Conservation (phyloP, 805 yeast species). For the Vanderwaltozyma tropicalis region DNA sequence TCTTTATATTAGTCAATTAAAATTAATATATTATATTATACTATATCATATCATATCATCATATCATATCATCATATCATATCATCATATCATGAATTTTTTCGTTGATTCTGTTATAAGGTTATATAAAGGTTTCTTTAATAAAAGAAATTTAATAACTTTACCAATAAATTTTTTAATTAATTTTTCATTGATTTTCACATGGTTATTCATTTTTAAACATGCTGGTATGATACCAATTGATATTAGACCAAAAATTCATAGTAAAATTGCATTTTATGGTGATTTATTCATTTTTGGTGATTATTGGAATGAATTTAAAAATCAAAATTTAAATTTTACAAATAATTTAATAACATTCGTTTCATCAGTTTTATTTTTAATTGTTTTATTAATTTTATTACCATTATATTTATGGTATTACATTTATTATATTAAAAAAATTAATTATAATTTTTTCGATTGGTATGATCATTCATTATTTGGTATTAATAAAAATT, state of each 20-base stretch:
- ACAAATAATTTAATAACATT: constrained; percentile 7
- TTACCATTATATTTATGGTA: constrained; percentile 23
- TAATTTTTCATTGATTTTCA: constrained; percentile 43
- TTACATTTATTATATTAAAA: constrained; percentile 16
- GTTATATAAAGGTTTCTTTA: constrained; percentile 19
- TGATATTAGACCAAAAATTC: constrained; percentile 42
- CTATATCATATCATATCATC: not conserved
- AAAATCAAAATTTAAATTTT: constrained; percentile 9
- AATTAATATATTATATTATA: too few relatives aligned
- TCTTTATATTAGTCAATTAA: too few relatives aligned
- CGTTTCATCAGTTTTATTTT: constrained; percentile 11
- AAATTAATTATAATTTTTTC: constrained; percentile 12
- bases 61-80: not conserved
- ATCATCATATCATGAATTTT: not conserved
- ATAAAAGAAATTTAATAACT: constrained; percentile 31
- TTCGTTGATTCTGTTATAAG: constrained; percentile 6
- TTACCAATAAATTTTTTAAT: constrained; percentile 35
- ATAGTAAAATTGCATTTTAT: constrained; percentile 37
- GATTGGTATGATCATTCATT: constrained; percentile 20
- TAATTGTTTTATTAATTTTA: constrained; percentile 5
- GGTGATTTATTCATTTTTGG: constrained; percentile 23
- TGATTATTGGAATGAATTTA: constrained; percentile 24
- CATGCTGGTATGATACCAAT: constrained; percentile 50
- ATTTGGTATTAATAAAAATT: constrained; percentile 9
- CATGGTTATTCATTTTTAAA: constrained; percentile 49